Base-by-base conservation (phyloP, 2,329 filamentous ascomycete genomes). In the Thielaviopsis musarum region DNA sequence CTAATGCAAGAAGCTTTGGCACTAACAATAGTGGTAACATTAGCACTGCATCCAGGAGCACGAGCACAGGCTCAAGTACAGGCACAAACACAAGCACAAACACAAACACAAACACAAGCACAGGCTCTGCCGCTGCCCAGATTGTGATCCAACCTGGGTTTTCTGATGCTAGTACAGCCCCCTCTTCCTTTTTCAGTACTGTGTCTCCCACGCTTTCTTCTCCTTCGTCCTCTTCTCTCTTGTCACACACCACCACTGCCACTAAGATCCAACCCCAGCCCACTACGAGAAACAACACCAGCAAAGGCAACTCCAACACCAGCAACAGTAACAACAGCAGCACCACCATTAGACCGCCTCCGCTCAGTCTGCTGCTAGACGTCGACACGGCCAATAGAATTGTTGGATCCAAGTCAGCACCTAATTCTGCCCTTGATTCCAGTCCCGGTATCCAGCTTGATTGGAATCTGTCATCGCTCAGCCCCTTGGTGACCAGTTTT, bases 381-480 rank as follows among this genome's bases (percentile, higher is more conserved):
- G 38, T 45, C 38, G 38, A 45, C 10, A 45, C 38, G 38, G 38
- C 38, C 17, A 45, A 45, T 45, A 45, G 38, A 45, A 45, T 45
- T n/a, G 38, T 45, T n/a, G 38, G 2, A n/a, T 45, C 15, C 38
- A 45, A 45, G 38, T 45, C 38, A 45, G 38, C 38, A 45, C 38
- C 38, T 15, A 45, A 45, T 45, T 45, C 38, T 45, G 13, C 38
- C 17, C 15, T 45, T 45, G 1, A n/a, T 7, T 15, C 38, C 38
- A 58, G 60, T 19, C 28, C 48, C 19, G 52, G 54, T 19, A 22
- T 59, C 5, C 60, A 61, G 24, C 60, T 61, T 2, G 54, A 61
- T 34, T 61, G 60, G 60, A 53, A 61, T 53, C 49, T 61, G 15
- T 59, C n/a, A n/a, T n/a, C 58, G n/a, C 53, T 61, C 10, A 61